phyloP scores from a whole-genome alignment of 1,139 yeast genomes.

The Taiozyma sp. region DNA sequence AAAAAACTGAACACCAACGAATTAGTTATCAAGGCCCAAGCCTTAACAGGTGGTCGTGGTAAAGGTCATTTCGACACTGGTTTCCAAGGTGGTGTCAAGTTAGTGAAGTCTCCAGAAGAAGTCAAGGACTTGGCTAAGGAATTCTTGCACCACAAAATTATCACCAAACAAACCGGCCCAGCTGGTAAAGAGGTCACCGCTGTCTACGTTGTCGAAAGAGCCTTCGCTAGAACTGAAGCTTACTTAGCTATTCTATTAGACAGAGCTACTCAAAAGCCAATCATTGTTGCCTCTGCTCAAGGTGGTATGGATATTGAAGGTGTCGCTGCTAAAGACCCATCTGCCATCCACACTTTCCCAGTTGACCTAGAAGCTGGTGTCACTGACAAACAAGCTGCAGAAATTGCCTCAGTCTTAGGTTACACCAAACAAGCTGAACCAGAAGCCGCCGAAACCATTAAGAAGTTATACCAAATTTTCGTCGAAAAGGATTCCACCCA shows the following conservation, averaged over 20 bases:
- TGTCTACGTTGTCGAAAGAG: constrained; percentile 93
- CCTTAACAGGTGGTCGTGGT: constrained; percentile 99
- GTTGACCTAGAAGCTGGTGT: constrained; percentile 78
- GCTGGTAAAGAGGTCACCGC: constrained; percentile 97
- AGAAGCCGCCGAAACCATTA: constrained; percentile 84
- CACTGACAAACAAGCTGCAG: constrained; percentile 68
- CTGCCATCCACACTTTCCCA: constrained; percentile 86
- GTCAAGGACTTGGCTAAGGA: constrained; percentile 82
- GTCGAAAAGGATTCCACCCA: constrained; percentile 93
- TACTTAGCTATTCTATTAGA: constrained; percentile 94
- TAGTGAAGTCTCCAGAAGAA: constrained; percentile 81
- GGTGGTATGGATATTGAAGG: constrained; percentile 99
- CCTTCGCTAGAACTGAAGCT: constrained; percentile 91
- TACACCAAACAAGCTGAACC: constrained; percentile 75
- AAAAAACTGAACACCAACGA: constrained; percentile 63
- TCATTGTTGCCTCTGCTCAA: constrained; percentile 93
- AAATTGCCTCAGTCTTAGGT: constrained; percentile 78
- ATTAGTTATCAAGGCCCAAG: constrained; percentile 96
- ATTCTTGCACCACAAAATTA: constrained; percentile 88
- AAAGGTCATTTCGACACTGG: constrained; percentile 97
- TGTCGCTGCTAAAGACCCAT: constrained; percentile 90
- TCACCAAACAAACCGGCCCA: constrained; percentile 98
- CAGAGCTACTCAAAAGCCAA: constrained; percentile 84
- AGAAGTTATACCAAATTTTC: constrained; percentile 86
- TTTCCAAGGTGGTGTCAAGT: constrained; percentile 93